These are phyloP conservation scores for Albifimbria verrucaria DNA, from an alignment of 2,329 filamentous ascomycete species.

Conservation along the genomic window DNA sequence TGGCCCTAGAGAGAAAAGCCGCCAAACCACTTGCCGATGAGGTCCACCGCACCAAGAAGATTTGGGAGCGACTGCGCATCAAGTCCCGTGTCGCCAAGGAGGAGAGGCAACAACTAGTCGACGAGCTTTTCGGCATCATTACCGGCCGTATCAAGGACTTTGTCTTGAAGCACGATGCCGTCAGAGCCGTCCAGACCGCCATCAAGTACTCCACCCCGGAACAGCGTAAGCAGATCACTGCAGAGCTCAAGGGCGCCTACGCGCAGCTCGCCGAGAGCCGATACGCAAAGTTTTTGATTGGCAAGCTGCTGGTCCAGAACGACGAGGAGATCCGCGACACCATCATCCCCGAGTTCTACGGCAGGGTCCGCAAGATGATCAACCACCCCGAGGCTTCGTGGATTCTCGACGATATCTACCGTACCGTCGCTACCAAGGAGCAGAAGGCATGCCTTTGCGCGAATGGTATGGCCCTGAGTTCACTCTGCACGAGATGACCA, in stretches of 20 bases:
- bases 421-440: conserved; percentile 77
- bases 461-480: conserved; percentile 99
- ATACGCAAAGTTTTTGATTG: conserved; percentile 96
- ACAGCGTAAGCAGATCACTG: conserved; percentile 82
- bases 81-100: conserved; percentile 92
- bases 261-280: conserved; percentile 84
- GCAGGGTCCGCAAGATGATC: conserved; percentile 86
- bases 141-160: conserved; percentile 91
- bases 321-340: conserved; percentile 82
- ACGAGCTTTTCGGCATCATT: conserved; percentile 87
- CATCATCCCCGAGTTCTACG: conserved; percentile 93
- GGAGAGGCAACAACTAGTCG: conserved; percentile 81
- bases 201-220: conserved; percentile 89
- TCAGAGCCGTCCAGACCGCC: conserved; percentile 93
- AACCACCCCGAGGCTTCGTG: conserved; percentile 95
- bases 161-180: conserved; percentile 96
- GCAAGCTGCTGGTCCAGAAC: conserved; percentile 91
- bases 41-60: conserved; percentile 85
- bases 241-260: conserved; percentile 82
- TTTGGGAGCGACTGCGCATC: conserved; percentile 90
- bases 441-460: conserved; percentile 83
- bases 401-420: conserved; percentile 97
- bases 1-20: conserved; percentile 84
- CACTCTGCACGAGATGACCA: conserved; percentile 65
- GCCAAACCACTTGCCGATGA: conserved; percentile 91